Evolutionary conservation across 106 monocot species (phyloP).

Genomic region (Posidonia australis): DNA sequence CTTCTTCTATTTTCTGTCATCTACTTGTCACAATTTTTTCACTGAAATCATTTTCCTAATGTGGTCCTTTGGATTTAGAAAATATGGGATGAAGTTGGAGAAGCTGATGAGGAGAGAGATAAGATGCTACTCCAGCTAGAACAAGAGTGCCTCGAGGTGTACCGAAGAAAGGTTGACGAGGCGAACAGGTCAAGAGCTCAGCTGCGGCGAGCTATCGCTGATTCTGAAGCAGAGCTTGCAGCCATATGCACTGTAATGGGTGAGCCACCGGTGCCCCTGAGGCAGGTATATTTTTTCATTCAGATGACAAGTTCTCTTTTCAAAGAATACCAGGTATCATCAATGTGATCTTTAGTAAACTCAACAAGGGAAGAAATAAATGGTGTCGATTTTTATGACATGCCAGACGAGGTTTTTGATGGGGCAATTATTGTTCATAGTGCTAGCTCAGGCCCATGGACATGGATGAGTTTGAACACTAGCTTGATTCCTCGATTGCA

Average conservation of each 20-base stretch:
- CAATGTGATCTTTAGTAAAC: neutral
- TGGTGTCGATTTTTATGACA: no score
- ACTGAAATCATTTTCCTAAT: no score
- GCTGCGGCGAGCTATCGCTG: conserved; percentile 48
- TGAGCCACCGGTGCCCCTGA: conserved; percentile 32
- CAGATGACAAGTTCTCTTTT: neutral
- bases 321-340: neutral
- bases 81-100: conserved; percentile 88
- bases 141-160: conserved; percentile 64
- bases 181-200: conserved; percentile 42
- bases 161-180: conserved; percentile 43
- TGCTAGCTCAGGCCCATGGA: no score
- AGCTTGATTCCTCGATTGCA: no score
- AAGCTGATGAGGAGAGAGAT: conserved; percentile 55
- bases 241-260: conserved; percentile 50
- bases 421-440: no score
- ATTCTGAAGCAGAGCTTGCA: conserved; percentile 49
- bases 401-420: no score
- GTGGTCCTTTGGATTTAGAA: conserved; percentile 36
- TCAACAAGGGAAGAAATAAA: neutral
- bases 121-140: conserved; percentile 59
- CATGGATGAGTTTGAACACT: no score
- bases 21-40: no score
- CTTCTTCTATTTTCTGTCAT: no score
- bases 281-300: conserved; percentile 23